Base-by-base conservation (phyloP, 73 alveolate species). In the Loxodes magnus region DNA sequence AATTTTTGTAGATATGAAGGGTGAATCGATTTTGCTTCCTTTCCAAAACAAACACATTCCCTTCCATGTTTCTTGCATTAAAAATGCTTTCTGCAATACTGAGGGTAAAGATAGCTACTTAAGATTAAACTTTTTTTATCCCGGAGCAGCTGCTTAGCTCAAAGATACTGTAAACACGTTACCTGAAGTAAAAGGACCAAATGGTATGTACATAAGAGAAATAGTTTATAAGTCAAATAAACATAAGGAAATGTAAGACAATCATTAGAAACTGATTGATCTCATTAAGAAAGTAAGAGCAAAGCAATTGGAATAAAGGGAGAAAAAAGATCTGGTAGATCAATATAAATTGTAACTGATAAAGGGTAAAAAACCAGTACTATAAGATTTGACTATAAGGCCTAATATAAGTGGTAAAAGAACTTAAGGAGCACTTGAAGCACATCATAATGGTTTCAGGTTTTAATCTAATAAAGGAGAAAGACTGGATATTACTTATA, bases 371-470 rank as follows among this genome's bases (percentile, higher is more conserved):
- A 71, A 67, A 52, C 72, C 74, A 16, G 25, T 35, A 25, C 77
- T 89, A 39, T 82, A 64, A 23, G 77, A 84, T 41, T 51, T 89
- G 37, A 70, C 64, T 31, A 79, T 89, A 36, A 59, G 93, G 33
- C 96, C 96, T 5, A 64, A 81, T 51, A 68, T 89, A 14, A 55
- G 78, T 27, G 88, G 94, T 29, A 84, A 81, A 62, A 88, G 84
- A 57, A 70, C 87, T 14, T 71, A 62, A 23, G 98, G 98, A 2
- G 44, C 51, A 21, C 60, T 89, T 27, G 95, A 89, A 56, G 90
- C 86, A 19, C 98, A 89, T 56, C 43, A 54, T 50, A 89, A 89
- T 62, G 96, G 98, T 4, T 67, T 89, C 42, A 63, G 96, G 41
- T 89, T 80, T 42, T 53, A 67, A 12, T 78, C 98, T 16, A 27